Conservation (phyloP, 2,329 filamentous ascomycete genomes). For the Alternaria triticimaculans region DNA sequence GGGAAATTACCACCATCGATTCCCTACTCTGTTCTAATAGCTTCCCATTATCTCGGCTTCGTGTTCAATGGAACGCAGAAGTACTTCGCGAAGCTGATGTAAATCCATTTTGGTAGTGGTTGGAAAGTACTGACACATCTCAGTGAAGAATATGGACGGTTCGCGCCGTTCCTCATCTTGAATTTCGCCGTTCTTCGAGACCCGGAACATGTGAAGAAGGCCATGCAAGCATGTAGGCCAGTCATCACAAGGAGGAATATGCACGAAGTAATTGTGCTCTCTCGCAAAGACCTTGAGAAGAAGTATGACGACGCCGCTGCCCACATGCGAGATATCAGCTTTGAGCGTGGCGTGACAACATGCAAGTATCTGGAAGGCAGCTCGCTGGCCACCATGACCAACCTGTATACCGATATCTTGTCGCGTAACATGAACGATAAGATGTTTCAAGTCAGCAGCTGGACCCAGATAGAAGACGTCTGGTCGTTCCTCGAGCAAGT, state of each 20-base stretch:
- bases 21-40: conserved; percentile 30
- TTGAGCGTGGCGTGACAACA: conserved; percentile 7
- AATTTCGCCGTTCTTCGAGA: conserved; percentile 29
- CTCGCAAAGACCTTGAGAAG: conserved; percentile 8
- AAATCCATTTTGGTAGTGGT: neutral
- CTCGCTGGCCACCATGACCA: conserved; percentile 9
- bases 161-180: conserved; percentile 30
- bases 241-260: conserved; percentile 3
- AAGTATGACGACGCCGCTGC: neutral
- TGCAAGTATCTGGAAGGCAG: conserved; percentile 24
- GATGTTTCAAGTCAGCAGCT: conserved; percentile 37
- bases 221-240: conserved; percentile 18
- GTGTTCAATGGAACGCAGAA: conserved; percentile 24
- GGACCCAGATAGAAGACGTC: conserved; percentile 41
- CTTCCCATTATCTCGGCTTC: conserved; percentile 31
- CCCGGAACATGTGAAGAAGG: conserved; percentile 27
- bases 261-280: conserved; percentile 24
- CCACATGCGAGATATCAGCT: too few relatives aligned
- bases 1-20: conserved; percentile 29
- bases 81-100: conserved; percentile 37
- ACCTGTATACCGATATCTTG: conserved; percentile 30
- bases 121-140: conserved; percentile 2
- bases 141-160: conserved; percentile 33
- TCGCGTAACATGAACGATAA: conserved; percentile 36
- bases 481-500: conserved; percentile 41